Percentiles rank a stretch among this genome's conserved stretches.
Conservation (phyloP, 2,329 filamentous ascomycete genomes). For the Colletotrichum spinosum region DNA sequence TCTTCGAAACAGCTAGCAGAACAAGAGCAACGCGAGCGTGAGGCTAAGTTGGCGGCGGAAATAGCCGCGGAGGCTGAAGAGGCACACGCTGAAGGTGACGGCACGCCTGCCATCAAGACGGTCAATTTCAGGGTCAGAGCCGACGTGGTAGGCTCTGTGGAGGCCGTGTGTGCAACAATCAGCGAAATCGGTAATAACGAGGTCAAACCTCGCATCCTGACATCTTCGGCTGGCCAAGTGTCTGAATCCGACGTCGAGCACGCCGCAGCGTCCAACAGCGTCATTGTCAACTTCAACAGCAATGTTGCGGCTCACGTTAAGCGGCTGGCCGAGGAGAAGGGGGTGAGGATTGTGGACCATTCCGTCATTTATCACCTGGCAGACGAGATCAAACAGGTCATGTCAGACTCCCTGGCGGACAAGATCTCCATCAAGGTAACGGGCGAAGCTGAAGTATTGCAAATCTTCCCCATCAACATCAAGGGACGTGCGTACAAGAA, state of each 20-base stretch:
- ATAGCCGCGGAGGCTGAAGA: conserved; percentile 48
- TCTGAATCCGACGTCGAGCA: conserved; percentile 91
- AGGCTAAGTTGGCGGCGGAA: conserved; percentile 56
- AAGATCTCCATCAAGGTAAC: conserved; percentile 76
- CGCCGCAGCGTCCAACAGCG: conserved; percentile 79
- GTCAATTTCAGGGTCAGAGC: conserved; percentile 91
- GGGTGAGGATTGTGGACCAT: conserved; percentile 84
- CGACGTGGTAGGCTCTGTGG: conserved; percentile 93
- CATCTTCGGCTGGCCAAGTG: conserved; percentile 81
- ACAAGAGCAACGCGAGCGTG: conserved; percentile 71
- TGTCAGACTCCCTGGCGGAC: conserved; percentile 78
- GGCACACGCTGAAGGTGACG: conserved; percentile 50
- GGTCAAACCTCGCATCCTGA: conserved; percentile 80
- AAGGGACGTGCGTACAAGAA: conserved; percentile 77
- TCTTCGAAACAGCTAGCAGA: conserved; percentile 87
- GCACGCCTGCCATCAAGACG: conserved; percentile 54
- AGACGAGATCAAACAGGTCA: conserved; percentile 75
- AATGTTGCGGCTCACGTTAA: conserved; percentile 74
- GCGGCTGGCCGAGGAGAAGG: conserved; percentile 74
- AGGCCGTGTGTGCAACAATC: conserved; percentile 86
- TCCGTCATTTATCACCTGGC: conserved; percentile 87
- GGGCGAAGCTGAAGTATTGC: conserved; percentile 88
- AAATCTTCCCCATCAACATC: conserved; percentile 86
- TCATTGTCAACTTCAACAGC: conserved; percentile 90
- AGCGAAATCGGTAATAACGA: conserved; percentile 86